Conservation (phyloP, 805 yeast species). For the Lipomyces anomalus region DNA sequence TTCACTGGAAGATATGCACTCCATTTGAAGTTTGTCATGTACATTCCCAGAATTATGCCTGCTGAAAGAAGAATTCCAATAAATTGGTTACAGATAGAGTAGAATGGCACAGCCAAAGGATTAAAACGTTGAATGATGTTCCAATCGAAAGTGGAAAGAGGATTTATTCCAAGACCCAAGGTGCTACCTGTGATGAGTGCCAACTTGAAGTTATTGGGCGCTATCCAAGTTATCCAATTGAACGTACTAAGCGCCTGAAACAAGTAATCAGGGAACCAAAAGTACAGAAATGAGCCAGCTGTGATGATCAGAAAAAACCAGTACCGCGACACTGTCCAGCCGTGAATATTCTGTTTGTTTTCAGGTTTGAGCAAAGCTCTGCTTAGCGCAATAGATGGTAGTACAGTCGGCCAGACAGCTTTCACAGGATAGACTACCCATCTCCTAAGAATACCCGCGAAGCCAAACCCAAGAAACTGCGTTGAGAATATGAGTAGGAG, state of each 20-base stretch:
- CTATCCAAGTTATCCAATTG: conserved; percentile 57
- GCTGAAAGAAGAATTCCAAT: conserved; percentile 29
- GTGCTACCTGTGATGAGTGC: conserved; percentile 58
- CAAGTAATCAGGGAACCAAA: conserved; percentile 56
- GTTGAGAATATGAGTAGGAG: conserved; percentile 49
- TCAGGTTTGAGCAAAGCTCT: conserved; percentile 4
- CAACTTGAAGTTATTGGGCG: conserved; percentile 48
- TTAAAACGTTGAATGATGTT: conserved; percentile 44
- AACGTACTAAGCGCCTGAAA: conserved; percentile 54
- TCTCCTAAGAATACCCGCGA: conserved; percentile 57
- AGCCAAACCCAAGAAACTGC: conserved; percentile 59
- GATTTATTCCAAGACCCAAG: conserved; percentile 57
- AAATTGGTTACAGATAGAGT: background rate
- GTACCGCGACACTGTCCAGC: conserved; percentile 54
- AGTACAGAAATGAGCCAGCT: conserved; percentile 40
- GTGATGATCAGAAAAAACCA: conserved; percentile 43
- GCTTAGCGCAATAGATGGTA: conserved; percentile 9
- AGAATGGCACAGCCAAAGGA: conserved; percentile 7
- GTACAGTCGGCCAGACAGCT: conserved; percentile 63
- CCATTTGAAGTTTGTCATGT: conserved; percentile 39
- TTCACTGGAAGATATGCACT: conserved; percentile 25
- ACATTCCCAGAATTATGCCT: conserved; percentile 45
- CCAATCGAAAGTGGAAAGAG: conserved; percentile 60
- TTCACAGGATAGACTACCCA: conserved; percentile 57
- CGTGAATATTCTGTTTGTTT: conserved; percentile 41